A percentile compares a stretch with the other conserved stretches of the same genome.
Evolutionary conservation across 768 basidiomycete species (phyloP).

Genomic region (Rhodotorula babjevae): DNA sequence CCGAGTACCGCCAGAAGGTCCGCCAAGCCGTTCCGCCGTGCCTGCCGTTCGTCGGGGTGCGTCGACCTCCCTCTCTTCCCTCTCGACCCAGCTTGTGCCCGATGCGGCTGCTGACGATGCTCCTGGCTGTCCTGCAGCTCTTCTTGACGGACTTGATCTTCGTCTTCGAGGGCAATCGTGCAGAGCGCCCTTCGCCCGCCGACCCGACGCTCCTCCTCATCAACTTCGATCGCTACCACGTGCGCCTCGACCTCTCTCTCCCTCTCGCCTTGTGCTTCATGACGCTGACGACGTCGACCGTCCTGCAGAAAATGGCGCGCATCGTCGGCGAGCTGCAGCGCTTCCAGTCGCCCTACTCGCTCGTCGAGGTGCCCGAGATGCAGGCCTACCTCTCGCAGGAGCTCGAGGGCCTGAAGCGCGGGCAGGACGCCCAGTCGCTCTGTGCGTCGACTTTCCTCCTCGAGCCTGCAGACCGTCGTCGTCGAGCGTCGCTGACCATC

Average conservation of each 20-base stretch:
- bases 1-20: constrained; percentile 81
- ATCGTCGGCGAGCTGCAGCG: constrained; percentile 70
- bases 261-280: constrained; percentile 46
- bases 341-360: constrained; percentile 77
- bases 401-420: constrained; percentile 22
- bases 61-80: not conserved
- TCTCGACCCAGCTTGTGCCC: too few species aligned
- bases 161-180: constrained; percentile 79
- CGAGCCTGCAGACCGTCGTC: not conserved
- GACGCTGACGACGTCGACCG: not conserved
- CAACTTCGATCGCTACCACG: constrained; percentile 93
- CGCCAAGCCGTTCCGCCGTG: constrained; percentile 86
- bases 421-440: constrained; percentile 30
- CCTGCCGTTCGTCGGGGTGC: constrained; percentile 84
- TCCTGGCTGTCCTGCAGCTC: constrained; percentile 46
- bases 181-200: constrained; percentile 70
- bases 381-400: constrained; percentile 62
- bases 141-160: constrained; percentile 92
- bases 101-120: not conserved
- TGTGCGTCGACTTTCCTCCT: constrained; percentile 1
- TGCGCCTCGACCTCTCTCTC: constrained; percentile 72
- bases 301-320: constrained; percentile 40
- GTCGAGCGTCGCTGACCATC: too few species aligned
- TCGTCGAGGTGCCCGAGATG: constrained; percentile 83
- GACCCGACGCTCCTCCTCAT: constrained; percentile 72